phyloP scores from a whole-genome alignment of 2,329 filamentous ascomycete genomes.

The Aspergillus fumigatiaffinis region DNA sequence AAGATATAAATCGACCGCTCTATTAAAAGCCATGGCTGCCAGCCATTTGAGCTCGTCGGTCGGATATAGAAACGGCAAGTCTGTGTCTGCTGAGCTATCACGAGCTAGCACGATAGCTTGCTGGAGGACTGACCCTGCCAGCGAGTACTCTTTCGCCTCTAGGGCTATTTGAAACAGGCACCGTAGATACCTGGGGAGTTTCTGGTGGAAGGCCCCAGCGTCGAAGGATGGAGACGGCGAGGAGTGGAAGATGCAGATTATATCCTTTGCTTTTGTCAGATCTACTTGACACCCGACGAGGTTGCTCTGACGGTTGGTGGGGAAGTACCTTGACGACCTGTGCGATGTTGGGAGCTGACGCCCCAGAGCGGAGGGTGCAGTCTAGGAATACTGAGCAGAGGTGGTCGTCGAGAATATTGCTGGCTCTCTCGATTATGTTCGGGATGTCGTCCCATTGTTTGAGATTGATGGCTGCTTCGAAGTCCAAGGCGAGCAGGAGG shows the following conservation, averaged over 20 bases:
- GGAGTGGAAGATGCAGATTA: constrained; percentile 63
- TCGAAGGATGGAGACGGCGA: constrained; percentile 47
- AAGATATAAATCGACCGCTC: constrained; percentile 51
- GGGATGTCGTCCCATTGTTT: constrained; percentile 64
- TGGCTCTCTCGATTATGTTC: constrained; percentile 52
- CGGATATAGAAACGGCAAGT: constrained; percentile 39
- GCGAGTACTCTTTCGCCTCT: constrained; percentile 30
- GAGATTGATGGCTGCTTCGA: constrained; percentile 68
- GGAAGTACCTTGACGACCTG: constrained; percentile 42
- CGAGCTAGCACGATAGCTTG: constrained; percentile 26
- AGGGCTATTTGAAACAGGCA: constrained; percentile 67
- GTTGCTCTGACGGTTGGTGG: constrained; percentile 3
- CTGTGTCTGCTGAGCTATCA: not conserved
- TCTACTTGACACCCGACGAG: not conserved
- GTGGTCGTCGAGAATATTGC: constrained; percentile 31
- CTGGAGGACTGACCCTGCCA: constrained; percentile 34
- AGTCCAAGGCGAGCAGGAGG: constrained; percentile 69
- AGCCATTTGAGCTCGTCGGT: constrained; percentile 56
- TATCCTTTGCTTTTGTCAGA: constrained; percentile 50
- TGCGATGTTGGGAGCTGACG: constrained; percentile 33
- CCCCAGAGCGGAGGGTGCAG: constrained; percentile 53
- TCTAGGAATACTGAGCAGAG: constrained; percentile 65
- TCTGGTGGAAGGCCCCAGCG: constrained; percentile 33
- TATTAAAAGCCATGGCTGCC: constrained; percentile 53
- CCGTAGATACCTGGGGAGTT: constrained; percentile 71